Base-by-base conservation (phyloP, 192 early-diverging fungal genomes). In the Lobosporangium transversale region DNA sequence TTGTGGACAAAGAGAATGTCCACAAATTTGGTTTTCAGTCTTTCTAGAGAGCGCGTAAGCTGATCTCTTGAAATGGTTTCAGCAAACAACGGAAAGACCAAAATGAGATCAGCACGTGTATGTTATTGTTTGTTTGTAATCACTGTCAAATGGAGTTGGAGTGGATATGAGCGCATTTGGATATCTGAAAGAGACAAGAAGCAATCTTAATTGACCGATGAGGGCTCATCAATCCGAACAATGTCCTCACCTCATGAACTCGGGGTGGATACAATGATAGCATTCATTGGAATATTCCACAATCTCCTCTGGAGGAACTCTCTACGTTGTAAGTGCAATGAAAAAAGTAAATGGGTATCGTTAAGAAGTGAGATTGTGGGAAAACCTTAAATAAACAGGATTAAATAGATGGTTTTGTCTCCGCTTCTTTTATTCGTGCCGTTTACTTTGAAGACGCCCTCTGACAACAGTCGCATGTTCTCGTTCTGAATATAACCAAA, bases 1-100 rank as follows among this genome's bases (percentile, higher is more conserved):
- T 81, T 81, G 49, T 81, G 74, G 37, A 81, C 64, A 61, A 81
- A 81, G 6, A 81, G 50, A 35, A 78, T 59, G 24, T 81, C 68
- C 23, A 79, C 56, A 43, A 58, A 71, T 14, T 67, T 54, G 11
- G 66, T 79, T 14, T 67, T 36, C 17, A 79, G 47, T n/a, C 68
- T 54, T 27, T 71, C 60, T 27, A 81, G 62, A 12, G 66, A 70
- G 17, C 75, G 62, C 6, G 62, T 61, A 9, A 81, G 56, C 40
- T 81, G 80, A 53, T 79, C 80, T 24, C 80, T 81, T 24, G n/a
- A 50, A 33, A n/a, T 18, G n/a, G n/a, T n/a, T n/a, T n/a, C n/a
- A n/a, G n/a, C n/a, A n/a, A n/a, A n/a, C n/a, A n/a, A 5, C 10
- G 3, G n/a, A 51, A 15, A n/a, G 20, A 30, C 17, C 29, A 33